phyloP scores from a whole-genome alignment of 169 alveolate species.

The Plasmodium coatneyi region DNA sequence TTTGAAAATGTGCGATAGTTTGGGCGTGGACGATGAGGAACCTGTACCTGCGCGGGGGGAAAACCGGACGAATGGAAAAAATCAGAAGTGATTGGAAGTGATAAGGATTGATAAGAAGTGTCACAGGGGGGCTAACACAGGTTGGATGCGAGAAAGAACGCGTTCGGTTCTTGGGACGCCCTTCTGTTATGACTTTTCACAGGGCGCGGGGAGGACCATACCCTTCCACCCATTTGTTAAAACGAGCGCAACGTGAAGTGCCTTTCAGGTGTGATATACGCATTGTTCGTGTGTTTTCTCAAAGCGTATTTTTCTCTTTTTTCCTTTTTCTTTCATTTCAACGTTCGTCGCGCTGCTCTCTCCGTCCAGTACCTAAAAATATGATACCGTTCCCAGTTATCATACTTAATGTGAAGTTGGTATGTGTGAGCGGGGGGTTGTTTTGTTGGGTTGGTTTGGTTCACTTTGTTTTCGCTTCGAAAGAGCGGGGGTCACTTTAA shows the following conservation, averaged over 20 bases:
- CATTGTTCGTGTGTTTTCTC: background rate
- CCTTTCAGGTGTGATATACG: background rate
- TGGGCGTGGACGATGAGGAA: constrained; percentile 63
- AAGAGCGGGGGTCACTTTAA: background rate
- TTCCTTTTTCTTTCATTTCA: background rate
- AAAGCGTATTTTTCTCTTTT: background rate
- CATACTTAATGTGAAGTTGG: constrained; percentile 38
- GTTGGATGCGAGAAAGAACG: background rate
- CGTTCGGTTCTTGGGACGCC: background rate
- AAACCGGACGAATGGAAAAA: background rate
- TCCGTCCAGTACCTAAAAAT: constrained; percentile 46
- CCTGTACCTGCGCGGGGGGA: constrained; percentile 44
- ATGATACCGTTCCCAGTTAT: constrained; percentile 71
- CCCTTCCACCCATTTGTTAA: background rate
- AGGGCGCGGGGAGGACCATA: background rate
- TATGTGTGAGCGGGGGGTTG: background rate
- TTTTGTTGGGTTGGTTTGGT: background rate
- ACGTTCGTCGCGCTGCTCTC: background rate
- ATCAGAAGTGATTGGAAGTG: background rate
- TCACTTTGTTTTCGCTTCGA: background rate
- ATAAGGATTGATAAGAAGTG: background rate
- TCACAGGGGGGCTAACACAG: background rate
- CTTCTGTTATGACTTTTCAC: background rate
- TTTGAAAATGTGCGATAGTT: constrained; percentile 70
- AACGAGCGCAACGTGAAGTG: background rate